Conservation (phyloP, 805 yeast genomes). For the Kregervanrija delftensis region DNA sequence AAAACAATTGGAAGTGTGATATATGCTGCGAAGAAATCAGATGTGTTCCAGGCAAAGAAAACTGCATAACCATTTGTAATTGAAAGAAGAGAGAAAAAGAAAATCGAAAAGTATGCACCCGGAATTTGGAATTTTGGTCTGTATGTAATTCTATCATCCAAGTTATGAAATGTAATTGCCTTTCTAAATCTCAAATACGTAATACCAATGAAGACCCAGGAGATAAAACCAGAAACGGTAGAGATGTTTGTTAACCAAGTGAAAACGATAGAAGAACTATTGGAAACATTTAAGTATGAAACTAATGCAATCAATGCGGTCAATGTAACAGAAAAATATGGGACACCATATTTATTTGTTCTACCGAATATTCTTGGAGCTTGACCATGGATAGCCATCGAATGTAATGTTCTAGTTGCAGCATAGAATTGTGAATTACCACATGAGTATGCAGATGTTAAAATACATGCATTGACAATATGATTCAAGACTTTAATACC, state of each 20-base stretch:
- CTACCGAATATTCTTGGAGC: conserved; percentile 31
- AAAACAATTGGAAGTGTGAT: conserved; percentile 55
- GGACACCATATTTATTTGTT: conserved; percentile 48
- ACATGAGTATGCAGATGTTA: conserved; percentile 51
- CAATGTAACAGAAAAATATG: conserved; percentile 40
- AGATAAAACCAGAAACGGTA: conserved; percentile 59
- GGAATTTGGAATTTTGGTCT: conserved; percentile 50
- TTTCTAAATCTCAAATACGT: conserved; percentile 60
- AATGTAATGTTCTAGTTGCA: conserved; percentile 35
- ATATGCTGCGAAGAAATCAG: conserved; percentile 67
- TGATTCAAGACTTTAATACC: conserved; percentile 53
- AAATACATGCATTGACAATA: conserved; percentile 54
- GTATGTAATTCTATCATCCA: conserved; percentile 52
- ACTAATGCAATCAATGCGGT: conserved; percentile 36
- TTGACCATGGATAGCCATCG: conserved; percentile 33
- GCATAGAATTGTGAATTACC: conserved; percentile 38
- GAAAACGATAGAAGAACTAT: conserved; percentile 47
- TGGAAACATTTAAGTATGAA: conserved; percentile 48
- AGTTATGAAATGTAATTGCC: conserved; percentile 47
- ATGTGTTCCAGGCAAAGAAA: conserved; percentile 47
- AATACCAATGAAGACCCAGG: conserved; percentile 50
- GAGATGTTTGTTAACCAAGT: conserved; percentile 60
- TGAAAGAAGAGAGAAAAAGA: conserved; percentile 44
- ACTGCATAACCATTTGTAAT: conserved; percentile 71
- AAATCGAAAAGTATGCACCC: conserved; percentile 45